Percentiles rank a stretch among this genome's conserved stretches.
These are phyloP conservation scores for Metschnikowia cubensis DNA, from an alignment of 805 yeast species.

Conservation along the genomic window DNA sequence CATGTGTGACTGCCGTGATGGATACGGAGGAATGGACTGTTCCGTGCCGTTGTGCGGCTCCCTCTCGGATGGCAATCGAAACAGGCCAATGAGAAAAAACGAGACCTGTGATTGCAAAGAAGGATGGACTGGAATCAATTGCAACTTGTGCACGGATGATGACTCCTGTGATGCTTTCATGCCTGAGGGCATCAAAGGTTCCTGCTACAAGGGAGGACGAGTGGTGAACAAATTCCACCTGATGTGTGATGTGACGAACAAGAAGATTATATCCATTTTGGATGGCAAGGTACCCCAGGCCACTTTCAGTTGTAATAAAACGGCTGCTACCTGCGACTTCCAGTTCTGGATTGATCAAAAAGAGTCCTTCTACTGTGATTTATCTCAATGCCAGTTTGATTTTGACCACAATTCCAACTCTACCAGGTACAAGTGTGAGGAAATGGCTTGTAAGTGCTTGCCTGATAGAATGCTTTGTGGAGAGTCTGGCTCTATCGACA, in stretches of 20 bases:
- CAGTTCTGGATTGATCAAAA: conserved; percentile 93
- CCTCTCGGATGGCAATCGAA: conserved; percentile 53
- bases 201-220: conserved; percentile 84
- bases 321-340: conserved; percentile 67
- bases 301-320: conserved; percentile 80
- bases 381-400: conserved; percentile 66
- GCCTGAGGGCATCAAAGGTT: conserved; percentile 82
- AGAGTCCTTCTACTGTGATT: conserved; percentile 88
- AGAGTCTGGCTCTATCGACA: conserved; percentile 87
- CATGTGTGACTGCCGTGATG: conserved; percentile 85
- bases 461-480: conserved; percentile 96
- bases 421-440: conserved; percentile 74
- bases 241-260: conserved; percentile 91
- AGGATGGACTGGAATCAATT: conserved; percentile 95
- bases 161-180: conserved; percentile 77
- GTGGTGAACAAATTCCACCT: conserved; percentile 78
- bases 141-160: conserved; percentile 78
- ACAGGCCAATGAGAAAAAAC: conserved; percentile 60
- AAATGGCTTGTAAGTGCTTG: conserved; percentile 80
- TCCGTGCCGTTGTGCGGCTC: conserved; percentile 85
- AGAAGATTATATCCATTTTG: conserved; percentile 76
- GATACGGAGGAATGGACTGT: conserved; percentile 94
- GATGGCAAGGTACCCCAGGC: conserved; percentile 85
- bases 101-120: conserved; percentile 64
- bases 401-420: conserved; percentile 58